These are phyloP conservation scores for Gossypium bickii DNA, from an alignment of 345 rosid species.

Conservation along the genomic window DNA sequence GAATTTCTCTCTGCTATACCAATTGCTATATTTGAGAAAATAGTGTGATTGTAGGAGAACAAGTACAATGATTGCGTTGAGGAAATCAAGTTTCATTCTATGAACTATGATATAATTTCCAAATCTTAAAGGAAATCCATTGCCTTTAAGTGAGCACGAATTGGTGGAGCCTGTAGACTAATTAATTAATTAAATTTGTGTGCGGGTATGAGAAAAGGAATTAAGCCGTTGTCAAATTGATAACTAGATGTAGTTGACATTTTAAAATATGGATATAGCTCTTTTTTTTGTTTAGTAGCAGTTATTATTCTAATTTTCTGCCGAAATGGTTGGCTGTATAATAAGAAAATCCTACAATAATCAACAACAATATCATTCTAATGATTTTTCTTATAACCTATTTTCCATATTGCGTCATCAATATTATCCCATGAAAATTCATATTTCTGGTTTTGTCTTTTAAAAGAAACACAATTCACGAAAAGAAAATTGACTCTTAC, in stretches of 20 bases:
- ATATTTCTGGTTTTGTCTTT: no score
- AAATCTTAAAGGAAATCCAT: slow-evolving; percentile 11
- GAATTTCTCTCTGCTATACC: no score
- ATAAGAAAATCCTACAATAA: neutral
- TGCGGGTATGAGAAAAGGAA: neutral
- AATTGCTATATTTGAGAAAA: neutral
- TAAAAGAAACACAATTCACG: no score
- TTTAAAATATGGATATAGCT: neutral
- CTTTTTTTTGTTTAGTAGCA: neutral
- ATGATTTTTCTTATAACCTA: no score
- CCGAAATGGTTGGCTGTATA: neutral
- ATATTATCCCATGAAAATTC: no score
- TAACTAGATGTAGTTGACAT: neutral
- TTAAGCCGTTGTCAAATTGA: neutral
- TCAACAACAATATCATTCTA: neutral
- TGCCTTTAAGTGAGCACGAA: neutral
- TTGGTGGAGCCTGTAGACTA: neutral
- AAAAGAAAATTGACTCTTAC: no score
- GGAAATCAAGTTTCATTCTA: neutral
- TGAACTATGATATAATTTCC: neutral
- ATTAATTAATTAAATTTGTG: neutral
- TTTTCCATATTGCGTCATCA: neutral
- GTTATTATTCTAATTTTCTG: neutral
- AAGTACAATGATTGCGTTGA: neutral
- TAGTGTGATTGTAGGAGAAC: neutral